phyloP scores from a whole-genome alignment of 2,329 filamentous ascomycete genomes.

The Ophiostoma novo-ulmi region DNA sequence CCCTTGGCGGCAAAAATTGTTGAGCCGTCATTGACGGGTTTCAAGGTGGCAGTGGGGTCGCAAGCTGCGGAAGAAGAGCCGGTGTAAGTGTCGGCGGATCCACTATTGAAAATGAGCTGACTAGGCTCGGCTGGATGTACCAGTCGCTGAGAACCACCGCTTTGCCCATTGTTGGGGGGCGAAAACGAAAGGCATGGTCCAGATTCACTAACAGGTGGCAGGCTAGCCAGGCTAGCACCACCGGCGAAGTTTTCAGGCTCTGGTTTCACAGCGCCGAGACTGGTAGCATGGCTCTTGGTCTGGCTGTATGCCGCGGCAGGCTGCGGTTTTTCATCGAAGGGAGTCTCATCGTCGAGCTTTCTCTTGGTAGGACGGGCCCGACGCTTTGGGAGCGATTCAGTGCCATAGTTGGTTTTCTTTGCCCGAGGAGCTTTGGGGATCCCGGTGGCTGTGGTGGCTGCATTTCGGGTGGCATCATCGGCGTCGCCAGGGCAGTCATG shows the following conservation, averaged over 20 bases:
- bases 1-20: neutral
- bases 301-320: neutral
- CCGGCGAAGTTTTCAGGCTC: neutral
- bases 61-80: neutral
- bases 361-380: neutral
- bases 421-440: neutral
- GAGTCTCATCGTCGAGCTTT: neutral
- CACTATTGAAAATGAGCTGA: neutral
- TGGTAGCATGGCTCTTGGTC: neutral
- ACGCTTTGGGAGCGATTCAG: neutral
- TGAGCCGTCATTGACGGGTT: neutral
- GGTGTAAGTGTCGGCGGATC: conserved; percentile 1
- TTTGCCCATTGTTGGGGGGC: neutral
- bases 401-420: neutral
- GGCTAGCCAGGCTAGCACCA: neutral
- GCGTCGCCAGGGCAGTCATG: neutral
- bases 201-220: neutral
- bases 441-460: neutral
- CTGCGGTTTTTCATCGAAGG: neutral
- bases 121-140: neutral
- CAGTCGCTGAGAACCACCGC: neutral
- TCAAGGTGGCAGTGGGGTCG: neutral
- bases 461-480: neutral
- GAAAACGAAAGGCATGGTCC: neutral
- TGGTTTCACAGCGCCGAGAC: neutral